Evolutionary conservation across 2,329 filamentous ascomycete genomes (phyloP).

Genomic region (Hypoxylon sp.): DNA sequence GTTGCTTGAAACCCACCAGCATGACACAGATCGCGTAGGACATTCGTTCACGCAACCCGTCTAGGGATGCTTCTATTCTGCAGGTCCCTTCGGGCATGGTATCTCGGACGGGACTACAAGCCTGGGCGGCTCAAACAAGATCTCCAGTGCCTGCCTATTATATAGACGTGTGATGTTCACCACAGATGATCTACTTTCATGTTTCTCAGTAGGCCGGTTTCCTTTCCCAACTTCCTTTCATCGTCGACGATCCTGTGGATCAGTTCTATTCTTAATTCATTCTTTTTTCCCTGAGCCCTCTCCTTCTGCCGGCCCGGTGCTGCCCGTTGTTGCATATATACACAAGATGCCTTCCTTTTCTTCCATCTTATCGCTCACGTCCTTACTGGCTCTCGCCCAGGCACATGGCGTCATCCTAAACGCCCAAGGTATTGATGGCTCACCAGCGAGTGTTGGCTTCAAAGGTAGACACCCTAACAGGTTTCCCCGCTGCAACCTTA

Average conservation of each 20-base stretch:
- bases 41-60: slow-evolving; percentile 34
- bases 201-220: slow-evolving; percentile 46
- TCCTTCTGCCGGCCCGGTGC: slow-evolving; percentile 54
- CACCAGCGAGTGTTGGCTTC: slow-evolving; percentile 66
- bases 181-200: slow-evolving; percentile 31
- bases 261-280: slow-evolving; percentile 46
- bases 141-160: slow-evolving; percentile 32
- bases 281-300: slow-evolving; percentile 47
- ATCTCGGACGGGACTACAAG: slow-evolving; percentile 18
- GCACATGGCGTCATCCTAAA: slow-evolving; percentile 65
- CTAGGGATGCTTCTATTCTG: slow-evolving; percentile 31
- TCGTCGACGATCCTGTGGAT: slow-evolving; percentile 52
- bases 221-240: slow-evolving; percentile 47
- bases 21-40: slow-evolving; percentile 47
- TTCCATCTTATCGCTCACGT: slow-evolving; percentile 54
- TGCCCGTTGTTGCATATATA: slow-evolving; percentile 49
- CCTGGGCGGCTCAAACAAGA: slow-evolving; percentile 28
- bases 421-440: slow-evolving; percentile 63
- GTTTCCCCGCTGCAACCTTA: neutral
- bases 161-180: slow-evolving; percentile 43
- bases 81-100: slow-evolving; percentile 25
- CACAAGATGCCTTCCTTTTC: slow-evolving; percentile 57
- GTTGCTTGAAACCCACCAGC: slow-evolving; percentile 41
- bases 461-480: slow-evolving; percentile 55
- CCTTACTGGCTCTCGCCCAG: slow-evolving; percentile 56